Conservation (phyloP, 345 rosid species). For the Eucalyptus dawsonii region DNA sequence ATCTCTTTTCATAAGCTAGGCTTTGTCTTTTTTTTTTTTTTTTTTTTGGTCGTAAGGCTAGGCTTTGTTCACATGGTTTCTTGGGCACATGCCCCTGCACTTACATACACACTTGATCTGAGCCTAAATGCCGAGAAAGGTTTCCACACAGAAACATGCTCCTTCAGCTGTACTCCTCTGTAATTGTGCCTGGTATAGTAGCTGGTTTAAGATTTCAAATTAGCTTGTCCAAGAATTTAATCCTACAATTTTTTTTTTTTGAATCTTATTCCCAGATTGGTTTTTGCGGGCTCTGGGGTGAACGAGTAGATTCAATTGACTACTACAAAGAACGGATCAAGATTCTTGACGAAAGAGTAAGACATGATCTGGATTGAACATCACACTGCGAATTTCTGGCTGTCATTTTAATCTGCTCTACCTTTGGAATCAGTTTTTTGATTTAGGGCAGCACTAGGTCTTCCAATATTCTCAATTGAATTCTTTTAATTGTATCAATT, state of each 20-base stretch:
- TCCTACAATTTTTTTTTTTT: background rate
- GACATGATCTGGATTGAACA: background rate
- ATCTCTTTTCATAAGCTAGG: background rate
- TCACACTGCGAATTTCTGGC: background rate
- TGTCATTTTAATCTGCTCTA: background rate
- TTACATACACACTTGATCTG: background rate
- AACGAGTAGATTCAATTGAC: constrained; percentile 67
- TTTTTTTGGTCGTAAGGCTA: background rate
- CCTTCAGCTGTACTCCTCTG: background rate
- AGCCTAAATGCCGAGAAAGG: background rate
- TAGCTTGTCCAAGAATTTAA: background rate
- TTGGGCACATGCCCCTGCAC: background rate
- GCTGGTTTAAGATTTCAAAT: background rate
- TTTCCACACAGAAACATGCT: background rate
- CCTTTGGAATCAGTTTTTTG: background rate
- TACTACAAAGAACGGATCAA: constrained; percentile 56
- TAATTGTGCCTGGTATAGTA: background rate
- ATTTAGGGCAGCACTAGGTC: background rate
- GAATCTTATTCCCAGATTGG: constrained; percentile 41
- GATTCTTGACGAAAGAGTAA: constrained; percentile 51
- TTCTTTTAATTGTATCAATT: background rate
- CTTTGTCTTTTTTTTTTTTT: background rate
- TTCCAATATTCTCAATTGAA: background rate
- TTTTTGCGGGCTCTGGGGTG: constrained; percentile 75
- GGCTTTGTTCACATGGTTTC: background rate